phyloP scores from a whole-genome alignment of 495 filamentous ascomycete species.

The Polyplosphaeria fusca region DNA sequence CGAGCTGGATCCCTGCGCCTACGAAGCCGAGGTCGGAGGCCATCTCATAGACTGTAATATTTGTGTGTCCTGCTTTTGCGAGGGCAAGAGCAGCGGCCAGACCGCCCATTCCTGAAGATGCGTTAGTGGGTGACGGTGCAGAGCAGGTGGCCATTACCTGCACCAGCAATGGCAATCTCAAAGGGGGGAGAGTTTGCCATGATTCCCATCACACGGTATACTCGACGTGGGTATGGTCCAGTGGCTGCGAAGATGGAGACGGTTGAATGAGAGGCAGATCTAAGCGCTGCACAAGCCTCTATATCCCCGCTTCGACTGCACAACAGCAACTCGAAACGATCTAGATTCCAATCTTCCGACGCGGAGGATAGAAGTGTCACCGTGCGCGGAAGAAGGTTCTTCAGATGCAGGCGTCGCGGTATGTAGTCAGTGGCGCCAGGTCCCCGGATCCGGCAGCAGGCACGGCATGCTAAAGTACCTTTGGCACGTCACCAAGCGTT shows the following conservation, averaged over 20 bases:
- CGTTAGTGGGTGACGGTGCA: not conserved
- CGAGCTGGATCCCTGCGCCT: constrained; percentile 78
- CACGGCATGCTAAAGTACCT: constrained; percentile 13
- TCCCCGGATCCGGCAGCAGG: constrained; percentile 13
- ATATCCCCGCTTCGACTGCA: too few species aligned
- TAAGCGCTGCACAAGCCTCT: too few species aligned
- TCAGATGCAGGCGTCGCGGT: not conserved
- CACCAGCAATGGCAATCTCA: constrained; percentile 39
- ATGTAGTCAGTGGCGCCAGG: not conserved
- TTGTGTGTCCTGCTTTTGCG: constrained; percentile 67
- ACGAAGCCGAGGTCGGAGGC: constrained; percentile 75
- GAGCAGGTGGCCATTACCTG: constrained; percentile 29
- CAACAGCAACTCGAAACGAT: not conserved
- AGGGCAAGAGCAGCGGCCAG: constrained; percentile 68
- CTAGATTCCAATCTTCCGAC: not conserved
- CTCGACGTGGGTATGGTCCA: too few species aligned
- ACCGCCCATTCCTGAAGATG: constrained; percentile 64
- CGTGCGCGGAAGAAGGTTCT: not conserved
- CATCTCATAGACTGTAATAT: constrained; percentile 70
- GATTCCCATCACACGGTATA: constrained; percentile 2
- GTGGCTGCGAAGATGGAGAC: too few species aligned
- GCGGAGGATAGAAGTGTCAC: not conserved
- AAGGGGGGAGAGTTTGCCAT: constrained; percentile 41
- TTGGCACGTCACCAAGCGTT: too few species aligned
- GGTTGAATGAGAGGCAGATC: too few species aligned